Conservation (phyloP, 495 filamentous ascomycete species). For the Thermochaetoides thermophila region DNA sequence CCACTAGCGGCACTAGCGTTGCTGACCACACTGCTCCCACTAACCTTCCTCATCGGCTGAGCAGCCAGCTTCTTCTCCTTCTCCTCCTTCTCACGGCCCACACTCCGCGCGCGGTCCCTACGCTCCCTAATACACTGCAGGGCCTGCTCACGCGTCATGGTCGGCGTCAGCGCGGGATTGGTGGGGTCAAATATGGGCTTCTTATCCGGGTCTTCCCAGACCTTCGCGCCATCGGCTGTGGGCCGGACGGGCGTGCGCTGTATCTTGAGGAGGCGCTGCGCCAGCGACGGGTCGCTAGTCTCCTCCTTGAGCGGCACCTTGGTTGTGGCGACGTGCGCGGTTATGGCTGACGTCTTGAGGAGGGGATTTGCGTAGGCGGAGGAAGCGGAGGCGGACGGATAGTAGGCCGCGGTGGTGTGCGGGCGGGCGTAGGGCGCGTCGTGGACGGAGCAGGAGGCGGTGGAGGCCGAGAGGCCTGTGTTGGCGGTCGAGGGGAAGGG, state of each 20-base stretch:
- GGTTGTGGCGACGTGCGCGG: conserved; percentile 27
- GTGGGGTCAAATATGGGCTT: conserved; percentile 30
- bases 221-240: not conserved
- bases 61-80: not conserved
- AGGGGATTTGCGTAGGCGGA: no score
- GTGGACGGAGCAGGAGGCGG: not conserved
- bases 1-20: not conserved
- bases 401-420: not conserved
- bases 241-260: conserved; percentile 22
- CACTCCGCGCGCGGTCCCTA: conserved; percentile 27
- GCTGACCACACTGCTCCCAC: not conserved
- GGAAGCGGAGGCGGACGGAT: not conserved
- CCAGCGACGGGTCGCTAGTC: conserved; percentile 12
- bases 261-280: conserved; percentile 12
- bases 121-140: conserved; percentile 40
- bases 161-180: conserved; percentile 36
- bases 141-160: conserved; percentile 44
- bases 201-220: conserved; percentile 2
- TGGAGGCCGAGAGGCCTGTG: conserved; percentile 1
- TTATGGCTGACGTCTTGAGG: not conserved
- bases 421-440: not conserved
- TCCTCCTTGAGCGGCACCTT: conserved; percentile 31
- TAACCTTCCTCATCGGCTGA: not conserved
- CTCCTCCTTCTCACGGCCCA: conserved; percentile 1
- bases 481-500: no score